Conservation (phyloP, 345 rosid genomes). For the Rhodamnia rubescens region DNA sequence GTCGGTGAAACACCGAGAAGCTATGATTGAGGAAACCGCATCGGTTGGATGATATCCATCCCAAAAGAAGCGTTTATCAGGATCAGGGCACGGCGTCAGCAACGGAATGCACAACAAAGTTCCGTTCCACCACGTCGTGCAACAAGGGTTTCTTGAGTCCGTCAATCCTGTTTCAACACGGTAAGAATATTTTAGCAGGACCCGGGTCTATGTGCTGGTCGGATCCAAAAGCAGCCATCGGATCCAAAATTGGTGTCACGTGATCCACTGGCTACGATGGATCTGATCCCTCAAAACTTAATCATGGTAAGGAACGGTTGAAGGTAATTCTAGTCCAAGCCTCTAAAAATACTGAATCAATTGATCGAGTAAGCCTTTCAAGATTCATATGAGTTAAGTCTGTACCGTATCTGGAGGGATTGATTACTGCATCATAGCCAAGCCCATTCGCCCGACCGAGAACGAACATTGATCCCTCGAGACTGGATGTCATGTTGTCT, state of each 20-base stretch:
- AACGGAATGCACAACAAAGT: conserved; percentile 25
- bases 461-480: conserved; percentile 14
- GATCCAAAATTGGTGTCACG: background rate
- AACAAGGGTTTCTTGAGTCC: conserved; percentile 33
- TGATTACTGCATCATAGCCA: conserved; percentile 18
- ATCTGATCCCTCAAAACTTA: background rate
- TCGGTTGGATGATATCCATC: conserved; percentile 34
- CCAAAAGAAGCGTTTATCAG: conserved; percentile 23
- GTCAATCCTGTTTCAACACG: conserved; percentile 5
- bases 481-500: conserved; percentile 12
- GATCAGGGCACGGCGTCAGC: conserved; percentile 13
- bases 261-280: background rate
- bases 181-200: background rate
- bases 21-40: conserved; percentile 9
- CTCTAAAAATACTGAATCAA: too few species aligned
- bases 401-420: conserved; percentile 25
- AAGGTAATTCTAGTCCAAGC: background rate
- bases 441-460: conserved; percentile 8
- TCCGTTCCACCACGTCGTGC: conserved; percentile 32
- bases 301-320: background rate
- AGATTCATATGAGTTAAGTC: background rate
- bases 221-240: too few species aligned
- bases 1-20: conserved; percentile 19
- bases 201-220: background rate
- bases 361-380: background rate